Evolutionary conservation across 768 basidiomycete genomes (phyloP).

Genomic region (Suillus paluster): DNA sequence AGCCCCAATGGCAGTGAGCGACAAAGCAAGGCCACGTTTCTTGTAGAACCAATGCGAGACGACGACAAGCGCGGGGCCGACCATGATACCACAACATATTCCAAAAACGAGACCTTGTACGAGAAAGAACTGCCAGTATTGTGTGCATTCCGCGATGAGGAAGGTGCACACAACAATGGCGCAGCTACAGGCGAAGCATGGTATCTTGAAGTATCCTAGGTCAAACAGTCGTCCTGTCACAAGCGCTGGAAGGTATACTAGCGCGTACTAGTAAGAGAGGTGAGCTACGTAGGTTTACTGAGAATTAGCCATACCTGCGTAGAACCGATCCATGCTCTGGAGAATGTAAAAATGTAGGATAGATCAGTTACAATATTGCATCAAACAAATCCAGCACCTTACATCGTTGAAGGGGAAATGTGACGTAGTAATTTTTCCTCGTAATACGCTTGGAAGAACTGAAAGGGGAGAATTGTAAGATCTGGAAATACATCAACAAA

Average conservation of each 20-base stretch:
- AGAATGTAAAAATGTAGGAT: background rate
- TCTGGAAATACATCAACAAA: background rate
- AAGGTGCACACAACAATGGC: constrained; percentile 61
- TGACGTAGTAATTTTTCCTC: constrained; percentile 52
- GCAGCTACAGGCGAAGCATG: constrained; percentile 51
- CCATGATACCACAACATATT: constrained; percentile 63
- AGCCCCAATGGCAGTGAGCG: constrained; percentile 65
- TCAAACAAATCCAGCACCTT: constrained; percentile 16
- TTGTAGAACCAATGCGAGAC: constrained; percentile 75
- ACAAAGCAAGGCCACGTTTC: constrained; percentile 58
- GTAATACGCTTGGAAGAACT: constrained; percentile 81
- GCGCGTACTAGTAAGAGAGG: constrained; percentile 50
- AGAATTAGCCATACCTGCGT: constrained; percentile 51
- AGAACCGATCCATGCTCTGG: constrained; percentile 82
- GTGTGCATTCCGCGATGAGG: constrained; percentile 67
- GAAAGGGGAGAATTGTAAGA: constrained; percentile 1
- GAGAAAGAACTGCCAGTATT: constrained; percentile 81
- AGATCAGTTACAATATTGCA: background rate
- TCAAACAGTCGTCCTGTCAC: constrained; percentile 74
- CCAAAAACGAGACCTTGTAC: constrained; percentile 74
- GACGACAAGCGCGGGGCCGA: constrained; percentile 61
- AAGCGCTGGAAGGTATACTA: constrained; percentile 65
- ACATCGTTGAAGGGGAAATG: constrained; percentile 67
- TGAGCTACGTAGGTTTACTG: constrained; percentile 1
- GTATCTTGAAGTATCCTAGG: constrained; percentile 63